Base-by-base conservation (phyloP, 2,329 filamentous ascomycete species). In the Ceratocystiopsis brevicomis region DNA sequence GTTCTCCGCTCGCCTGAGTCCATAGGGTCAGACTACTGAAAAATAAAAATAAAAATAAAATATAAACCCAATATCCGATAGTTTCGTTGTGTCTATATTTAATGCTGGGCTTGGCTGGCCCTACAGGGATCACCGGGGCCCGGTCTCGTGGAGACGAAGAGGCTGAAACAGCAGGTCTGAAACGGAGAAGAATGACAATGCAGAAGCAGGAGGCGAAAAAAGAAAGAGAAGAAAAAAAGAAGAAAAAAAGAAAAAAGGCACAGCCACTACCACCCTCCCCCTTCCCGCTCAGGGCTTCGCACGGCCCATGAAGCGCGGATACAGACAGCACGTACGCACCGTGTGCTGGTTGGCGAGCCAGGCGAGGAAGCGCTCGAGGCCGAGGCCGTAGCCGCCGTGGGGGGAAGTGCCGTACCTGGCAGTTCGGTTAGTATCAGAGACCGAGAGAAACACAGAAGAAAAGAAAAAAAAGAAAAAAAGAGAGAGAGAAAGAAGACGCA, bases 261-360 rank as follows among this genome's bases (percentile, higher is more conserved):
- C 49, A 45, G 50, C 42, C 45, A 45, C 42, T n/a, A n/a, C n/a
- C n/a, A n/a, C n/a, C n/a, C n/a, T n/a, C n/a, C 37, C 41, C 6
- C 19, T 4, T 4, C 6, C 19, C 4, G 19, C 16, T 42, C 63
- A 87, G 55, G 81, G 81, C 62, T 79, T 84, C 69, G 81, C 85
- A 47, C 81, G 72, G 42, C 78, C 78, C 69, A 85, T 85, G 64
- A 82, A 87, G 47, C 81, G 73, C 49, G 81, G 81, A 57, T 86
- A 87, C 64, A 87, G 60, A 61, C 78, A 83, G 53, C 75, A 76
- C 45, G 71, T 72, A 44, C 75, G 67, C 42, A 79, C 74, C 15
- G 71, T 76, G 57, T 73, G 71, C 58, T 75, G 71, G 59, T 76
- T 73, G 51, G 66, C 68, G 52, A 79, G 60, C 73, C 73, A 77